Conservation (phyloP, 2,329 filamentous ascomycete genomes). For the Pseudocercospora crystallina region DNA sequence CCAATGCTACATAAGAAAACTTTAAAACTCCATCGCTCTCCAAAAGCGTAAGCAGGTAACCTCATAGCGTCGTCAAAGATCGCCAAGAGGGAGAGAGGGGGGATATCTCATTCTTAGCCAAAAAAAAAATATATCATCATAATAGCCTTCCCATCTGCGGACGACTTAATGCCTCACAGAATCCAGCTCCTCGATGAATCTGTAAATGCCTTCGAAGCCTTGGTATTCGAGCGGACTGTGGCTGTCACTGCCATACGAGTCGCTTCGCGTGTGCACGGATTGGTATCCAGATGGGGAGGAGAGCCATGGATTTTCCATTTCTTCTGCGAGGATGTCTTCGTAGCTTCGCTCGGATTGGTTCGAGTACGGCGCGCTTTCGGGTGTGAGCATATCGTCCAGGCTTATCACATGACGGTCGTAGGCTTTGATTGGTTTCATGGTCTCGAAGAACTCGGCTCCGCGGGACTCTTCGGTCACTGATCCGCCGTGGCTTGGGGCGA, state of each 20-base stretch:
- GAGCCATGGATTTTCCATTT: conserved; percentile 53
- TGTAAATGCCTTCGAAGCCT: conserved; percentile 64
- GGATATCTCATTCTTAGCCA: conserved; percentile 27
- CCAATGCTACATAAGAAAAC: conserved; percentile 2
- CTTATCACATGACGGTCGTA: conserved; percentile 41
- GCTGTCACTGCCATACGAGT: conserved; percentile 40
- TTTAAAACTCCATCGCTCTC: background rate
- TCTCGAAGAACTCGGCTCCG: conserved; percentile 28
- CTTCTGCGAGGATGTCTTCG: conserved; percentile 33
- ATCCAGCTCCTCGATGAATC: conserved; percentile 66
- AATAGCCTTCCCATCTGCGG: conserved; percentile 7
- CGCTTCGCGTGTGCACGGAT: conserved; percentile 54
- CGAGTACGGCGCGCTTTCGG: conserved; percentile 37
- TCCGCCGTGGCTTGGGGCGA: conserved; percentile 64
- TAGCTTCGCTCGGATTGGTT: conserved; percentile 34
- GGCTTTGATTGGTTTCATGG: conserved; percentile 13
- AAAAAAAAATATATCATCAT: background rate
- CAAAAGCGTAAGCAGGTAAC: background rate
- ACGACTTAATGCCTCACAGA: conserved; percentile 37
- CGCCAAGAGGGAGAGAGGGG: conserved; percentile 19
- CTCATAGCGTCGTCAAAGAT: background rate
- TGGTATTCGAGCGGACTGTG: conserved; percentile 57
- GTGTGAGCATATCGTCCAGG: conserved; percentile 59
- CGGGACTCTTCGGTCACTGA: conserved; percentile 42
- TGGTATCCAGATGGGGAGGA: conserved; percentile 57